Evolutionary conservation across 352 stramenopile genomes (phyloP), one percentile per base, ranked within the genome.

Genomic region (Phytophthora foliorum): DNA sequence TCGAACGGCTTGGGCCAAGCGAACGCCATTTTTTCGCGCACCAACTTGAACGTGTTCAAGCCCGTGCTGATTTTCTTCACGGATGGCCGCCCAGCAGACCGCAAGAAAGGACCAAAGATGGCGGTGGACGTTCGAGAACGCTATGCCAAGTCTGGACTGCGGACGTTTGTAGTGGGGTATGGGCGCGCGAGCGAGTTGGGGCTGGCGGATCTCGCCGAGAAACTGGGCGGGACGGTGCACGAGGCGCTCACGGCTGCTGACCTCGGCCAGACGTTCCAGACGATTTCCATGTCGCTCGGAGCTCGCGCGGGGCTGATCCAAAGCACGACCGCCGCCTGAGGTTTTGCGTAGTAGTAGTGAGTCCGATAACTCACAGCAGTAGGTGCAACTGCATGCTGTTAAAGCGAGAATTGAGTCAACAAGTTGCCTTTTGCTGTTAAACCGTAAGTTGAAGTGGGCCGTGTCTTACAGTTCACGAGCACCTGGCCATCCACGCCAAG

Each of bases 41-140:
- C 67, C 6, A 44, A 81, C 9, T 51, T 63, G 24, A 63, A n/a
- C 0, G 32, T 27, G 16, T 81, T 77, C 44, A 70, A 57, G 21
- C 79, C 79, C 1, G 71, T 80, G 24, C 31, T 88, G 44, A 66
- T 85, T 31, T 88, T 88, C 57, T 88, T 85, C 41, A 81, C 77
- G 0, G 74, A 88, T 57, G 77, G 77, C 10, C 69, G 69, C 14
- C 78, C 78, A 19, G 63, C 75, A 9, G 74, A 82, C 32, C 16
- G 17, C 8, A 74, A 77, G 39, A 70, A 82, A 59, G 77, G 75
- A 24, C 31, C 45, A 11, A 41, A 56, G 13, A 41, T 82, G 31
- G 78, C 76, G 1, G 45, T 54, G 22, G 56, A 84, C 34, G 42
- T 88, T 44, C 61, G 48, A 3, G 2, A 75, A 4, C 63, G 49